Base-by-base conservation (phyloP, 2,329 filamentous ascomycete species). In the Lomentospora prolificans region DNA sequence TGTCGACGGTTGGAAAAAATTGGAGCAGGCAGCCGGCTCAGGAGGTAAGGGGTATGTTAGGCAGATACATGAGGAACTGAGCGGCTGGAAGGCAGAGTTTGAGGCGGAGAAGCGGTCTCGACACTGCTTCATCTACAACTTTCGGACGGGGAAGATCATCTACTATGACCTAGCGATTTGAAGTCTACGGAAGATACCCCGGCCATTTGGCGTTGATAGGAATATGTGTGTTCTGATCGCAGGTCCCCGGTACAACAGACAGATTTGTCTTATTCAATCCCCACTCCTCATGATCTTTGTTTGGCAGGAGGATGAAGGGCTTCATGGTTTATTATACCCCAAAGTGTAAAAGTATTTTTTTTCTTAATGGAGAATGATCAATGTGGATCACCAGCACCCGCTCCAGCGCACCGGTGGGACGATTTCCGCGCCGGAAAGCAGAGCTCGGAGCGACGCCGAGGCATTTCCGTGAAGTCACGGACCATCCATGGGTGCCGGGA, bases 81-180 rank as follows among this genome's bases (percentile, higher is more conserved):
- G 65, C 70, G 79, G 63, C 70, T 94, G 74, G 81, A 81, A 66
- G 69, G 75, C 61, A 71, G 78, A 67, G 75, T 84, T 75, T 71
- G 78, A 73, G 73, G 71, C 61, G 58, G 74, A 75, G 60, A 67
- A 75, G 3, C 79, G 76, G 7, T 78, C 79, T 24, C 79, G 81
- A 50, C 88, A 91, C 66, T 87, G 89, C 9, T 95, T 95, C 70
- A 80, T 96, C 54, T 96, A 95, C 71, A 96, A 96, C 64, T 96
- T 95, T 63, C 78, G 90, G 58, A 95, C 89, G 8, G 88, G 87
- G 0, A 85, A 80, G 57, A 91, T 89, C 67, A 79, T 96, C 53
- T 89, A 92, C 66, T 96, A 96, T 69, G 90, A 96, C 70, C 70
- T 96, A 46, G 51, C 41, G 8, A 48, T 55, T 12, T 59, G 44